Base-by-base conservation (phyloP, 2,329 filamentous ascomycete species). In the Xylariaceae sp. region DNA sequence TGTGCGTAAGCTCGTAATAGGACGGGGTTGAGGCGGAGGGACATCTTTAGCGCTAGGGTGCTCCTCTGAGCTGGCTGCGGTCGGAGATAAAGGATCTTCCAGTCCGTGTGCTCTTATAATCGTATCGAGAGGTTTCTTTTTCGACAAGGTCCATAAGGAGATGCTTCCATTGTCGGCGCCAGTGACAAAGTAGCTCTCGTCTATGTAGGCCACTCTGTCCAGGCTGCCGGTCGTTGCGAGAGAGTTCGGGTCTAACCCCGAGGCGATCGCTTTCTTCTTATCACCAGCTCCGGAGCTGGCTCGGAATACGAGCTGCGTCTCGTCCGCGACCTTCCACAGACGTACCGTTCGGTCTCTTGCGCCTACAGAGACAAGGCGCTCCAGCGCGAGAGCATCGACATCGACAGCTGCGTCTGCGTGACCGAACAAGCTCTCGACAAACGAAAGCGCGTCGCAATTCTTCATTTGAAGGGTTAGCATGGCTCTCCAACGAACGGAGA, bases 251-350 rank as follows among this genome's bases (percentile, higher is more conserved):
- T 74, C 66, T 31, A 47, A 36, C 9, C 43, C 46, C 17, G 21
- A 24, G 16, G 37, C 32, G 18, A 41, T 34, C 29, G 43, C 31
- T 31, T 41, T 76, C 52, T 76, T 78, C 52, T 74, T 76, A 46
- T 74, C 71, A 17, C 72, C 69, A 8, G 66, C 64, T 26, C 81
- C 84, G 43, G 67, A 64, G 29, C 81, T 84, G 41, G 89, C 90
- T 33, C 90, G 83, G 64, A 97, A 98, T 2, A 97, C 89, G 5
- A 98, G 76, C 60, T 98, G 92, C 2, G 85, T 87, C 66, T 98
- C 90, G 54, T 98, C 92, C 4, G 87, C 80, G 2, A 98, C 89
- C 64, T 96, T 96, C 92, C 92, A 98, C 52, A 95, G 67, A 42
- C 92, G 76, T 27, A 90, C 92, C 2, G 89, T 96, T 41, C 90